phyloP scores from a whole-genome alignment of 768 basidiomycete genomes.

The Calvatia gigantea region DNA sequence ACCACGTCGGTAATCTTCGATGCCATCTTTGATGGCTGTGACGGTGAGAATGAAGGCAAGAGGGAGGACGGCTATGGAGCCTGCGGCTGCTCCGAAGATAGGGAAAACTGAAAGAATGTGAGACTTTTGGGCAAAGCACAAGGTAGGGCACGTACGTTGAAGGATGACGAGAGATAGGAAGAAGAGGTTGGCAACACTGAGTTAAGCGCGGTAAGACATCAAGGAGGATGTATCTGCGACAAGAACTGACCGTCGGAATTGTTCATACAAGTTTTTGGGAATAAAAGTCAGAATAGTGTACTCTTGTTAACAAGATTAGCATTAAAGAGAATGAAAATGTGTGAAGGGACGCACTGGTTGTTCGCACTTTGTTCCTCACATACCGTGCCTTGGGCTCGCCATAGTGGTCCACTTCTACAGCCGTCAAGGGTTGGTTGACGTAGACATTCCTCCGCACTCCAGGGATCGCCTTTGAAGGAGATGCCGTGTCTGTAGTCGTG shows the following conservation, averaged over 20 bases:
- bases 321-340: neutral
- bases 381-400: slow-evolving; percentile 84
- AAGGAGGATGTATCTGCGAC: neutral
- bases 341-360: slow-evolving; percentile 66
- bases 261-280: slow-evolving; percentile 93
- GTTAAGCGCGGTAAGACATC: neutral
- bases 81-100: slow-evolving; percentile 84
- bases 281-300: slow-evolving; percentile 90
- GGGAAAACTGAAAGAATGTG: slow-evolving; percentile 62
- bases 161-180: slow-evolving; percentile 82
- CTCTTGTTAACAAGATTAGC: slow-evolving; percentile 42
- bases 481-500: slow-evolving; percentile 19
- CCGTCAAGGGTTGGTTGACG: slow-evolving; percentile 68
- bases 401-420: slow-evolving; percentile 58
- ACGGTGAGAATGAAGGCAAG: slow-evolving; percentile 83
- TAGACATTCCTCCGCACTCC: slow-evolving; percentile 73
- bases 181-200: slow-evolving; percentile 87
- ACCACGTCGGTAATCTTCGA: slow-evolving; percentile 94
- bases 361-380: slow-evolving; percentile 89
- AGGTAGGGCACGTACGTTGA: slow-evolving; percentile 50
- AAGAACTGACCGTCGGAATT: slow-evolving; percentile 76
- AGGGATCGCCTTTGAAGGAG: slow-evolving; percentile 35
- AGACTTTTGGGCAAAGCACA: slow-evolving; percentile 1
- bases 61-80: slow-evolving; percentile 79
- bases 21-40: slow-evolving; percentile 92